Conservation (phyloP, 768 basidiomycete genomes). For the Coprinopsis cinerea region DNA sequence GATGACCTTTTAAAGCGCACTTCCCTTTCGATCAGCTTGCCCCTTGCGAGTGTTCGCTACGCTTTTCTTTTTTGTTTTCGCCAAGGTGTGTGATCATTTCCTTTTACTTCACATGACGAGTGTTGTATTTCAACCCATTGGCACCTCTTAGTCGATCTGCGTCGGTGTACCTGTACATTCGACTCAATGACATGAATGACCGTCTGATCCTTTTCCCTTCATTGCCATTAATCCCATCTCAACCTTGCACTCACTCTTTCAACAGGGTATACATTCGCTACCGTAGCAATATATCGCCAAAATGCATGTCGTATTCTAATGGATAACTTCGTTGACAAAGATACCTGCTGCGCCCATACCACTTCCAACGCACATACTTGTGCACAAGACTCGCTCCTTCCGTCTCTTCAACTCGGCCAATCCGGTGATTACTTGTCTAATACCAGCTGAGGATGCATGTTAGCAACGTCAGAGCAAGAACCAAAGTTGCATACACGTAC, state of each 20-base stretch:
- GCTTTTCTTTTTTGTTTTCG: neutral
- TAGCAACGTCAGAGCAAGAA: constrained; percentile 6
- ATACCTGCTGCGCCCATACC: constrained; percentile 87
- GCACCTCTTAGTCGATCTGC: constrained; percentile 92
- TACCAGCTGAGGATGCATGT: constrained; percentile 50
- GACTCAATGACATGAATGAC: constrained; percentile 80
- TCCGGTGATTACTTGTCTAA: constrained; percentile 86
- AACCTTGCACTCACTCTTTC: constrained; percentile 5
- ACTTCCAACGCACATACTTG: constrained; percentile 73
- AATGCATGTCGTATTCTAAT: constrained; percentile 11
- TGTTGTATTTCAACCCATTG: constrained; percentile 68
- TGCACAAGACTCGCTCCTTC: constrained; percentile 67
- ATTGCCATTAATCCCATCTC: constrained; percentile 3
- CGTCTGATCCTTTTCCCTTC: constrained; percentile 62
- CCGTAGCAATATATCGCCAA: neutral
- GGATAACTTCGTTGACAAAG: constrained; percentile 61
- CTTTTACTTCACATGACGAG: constrained; percentile 57
- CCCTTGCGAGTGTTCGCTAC: neutral
- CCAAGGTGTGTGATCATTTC: constrained; percentile 22
- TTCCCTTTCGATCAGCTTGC: constrained; percentile 6
- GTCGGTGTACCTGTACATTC: constrained; percentile 25
- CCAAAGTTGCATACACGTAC: constrained; percentile 35
- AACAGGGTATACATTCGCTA: neutral
- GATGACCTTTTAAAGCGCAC: neutral
- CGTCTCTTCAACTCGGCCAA: constrained; percentile 72